phyloP scores from a whole-genome alignment of 345 rosid species.

The Adansonia digitata region DNA sequence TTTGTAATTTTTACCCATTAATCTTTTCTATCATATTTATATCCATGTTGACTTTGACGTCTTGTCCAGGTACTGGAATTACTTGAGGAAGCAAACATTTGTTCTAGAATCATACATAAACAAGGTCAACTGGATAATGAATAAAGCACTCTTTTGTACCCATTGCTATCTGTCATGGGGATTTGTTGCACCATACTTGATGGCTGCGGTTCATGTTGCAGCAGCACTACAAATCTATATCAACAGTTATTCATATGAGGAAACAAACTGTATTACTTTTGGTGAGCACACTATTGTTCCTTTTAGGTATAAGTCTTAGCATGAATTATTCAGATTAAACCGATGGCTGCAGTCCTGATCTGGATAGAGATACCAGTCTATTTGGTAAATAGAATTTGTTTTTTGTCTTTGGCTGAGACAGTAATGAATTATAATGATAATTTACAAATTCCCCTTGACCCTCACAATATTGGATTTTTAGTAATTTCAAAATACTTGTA shows the following conservation, averaged over 20 bases:
- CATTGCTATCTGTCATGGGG: slow-evolving; percentile 99
- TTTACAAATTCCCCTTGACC: background rate
- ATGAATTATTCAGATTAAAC: slow-evolving; percentile 8
- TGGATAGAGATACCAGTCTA: background rate
- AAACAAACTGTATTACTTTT: slow-evolving; percentile 45
- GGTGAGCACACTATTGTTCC: slow-evolving; percentile 60
- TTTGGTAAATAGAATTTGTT: background rate
- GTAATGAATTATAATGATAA: background rate
- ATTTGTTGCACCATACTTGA: slow-evolving; percentile 74
- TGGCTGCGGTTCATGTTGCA: slow-evolving; percentile 76
- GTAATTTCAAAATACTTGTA: background rate
- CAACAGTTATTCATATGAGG: slow-evolving; percentile 59
- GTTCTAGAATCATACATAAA: slow-evolving; percentile 89
- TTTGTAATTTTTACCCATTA: slow-evolving; percentile 27
- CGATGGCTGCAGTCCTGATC: background rate
- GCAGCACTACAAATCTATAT: slow-evolving; percentile 65
- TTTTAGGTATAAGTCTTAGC: background rate
- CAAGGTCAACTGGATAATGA: slow-evolving; percentile 87
- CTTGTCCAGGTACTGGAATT: slow-evolving; percentile 87
- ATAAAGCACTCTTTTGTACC: slow-evolving; percentile 68
- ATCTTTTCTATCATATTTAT: slow-evolving; percentile 2
- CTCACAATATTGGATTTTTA: background rate
- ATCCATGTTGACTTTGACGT: slow-evolving; percentile 15
- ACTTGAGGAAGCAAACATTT: slow-evolving; percentile 97
- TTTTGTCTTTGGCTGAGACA: background rate